Evolutionary conservation across 441 rosid genomes (phyloP).

Genomic region (Pelargonium australe): DNA sequence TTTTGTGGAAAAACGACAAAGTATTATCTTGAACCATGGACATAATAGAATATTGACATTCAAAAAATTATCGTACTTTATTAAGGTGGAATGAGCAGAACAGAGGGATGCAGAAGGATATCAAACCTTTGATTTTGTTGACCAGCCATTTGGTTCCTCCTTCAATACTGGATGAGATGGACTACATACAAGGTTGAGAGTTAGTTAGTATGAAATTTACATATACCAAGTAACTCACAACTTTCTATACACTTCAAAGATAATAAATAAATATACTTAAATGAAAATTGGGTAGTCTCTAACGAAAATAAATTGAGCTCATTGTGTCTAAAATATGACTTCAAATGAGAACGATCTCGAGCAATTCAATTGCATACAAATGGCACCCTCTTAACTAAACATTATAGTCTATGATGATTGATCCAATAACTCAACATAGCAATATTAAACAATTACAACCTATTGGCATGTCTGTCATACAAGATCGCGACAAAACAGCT

Average conservation of each 20-base stretch:
- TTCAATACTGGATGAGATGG: background rate
- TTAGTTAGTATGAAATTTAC: background rate
- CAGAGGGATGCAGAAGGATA: background rate
- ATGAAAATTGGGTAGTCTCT: too few relatives aligned
- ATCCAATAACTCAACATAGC: too few relatives aligned
- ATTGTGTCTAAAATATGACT: too few relatives aligned
- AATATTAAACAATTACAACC: background rate
- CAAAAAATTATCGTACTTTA: background rate
- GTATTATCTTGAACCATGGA: too few relatives aligned
- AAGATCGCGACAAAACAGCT: background rate
- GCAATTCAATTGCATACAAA: too few relatives aligned
- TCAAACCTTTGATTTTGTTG: constrained; percentile 5
- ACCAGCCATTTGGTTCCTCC: constrained; percentile 7
- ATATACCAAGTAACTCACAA: background rate
- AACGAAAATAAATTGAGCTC: too few relatives aligned
- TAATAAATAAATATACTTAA: too few relatives aligned
- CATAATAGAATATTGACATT: background rate
- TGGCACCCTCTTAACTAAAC: too few relatives aligned
- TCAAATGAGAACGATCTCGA: too few relatives aligned
- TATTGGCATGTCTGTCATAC: background rate
- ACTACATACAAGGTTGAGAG: background rate
- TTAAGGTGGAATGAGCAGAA: background rate
- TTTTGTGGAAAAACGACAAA: background rate
- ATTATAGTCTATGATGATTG: too few relatives aligned
- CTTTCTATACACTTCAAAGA: too few relatives aligned